Conservation (phyloP, 768 basidiomycete species). For the Lentinus brumalis region DNA sequence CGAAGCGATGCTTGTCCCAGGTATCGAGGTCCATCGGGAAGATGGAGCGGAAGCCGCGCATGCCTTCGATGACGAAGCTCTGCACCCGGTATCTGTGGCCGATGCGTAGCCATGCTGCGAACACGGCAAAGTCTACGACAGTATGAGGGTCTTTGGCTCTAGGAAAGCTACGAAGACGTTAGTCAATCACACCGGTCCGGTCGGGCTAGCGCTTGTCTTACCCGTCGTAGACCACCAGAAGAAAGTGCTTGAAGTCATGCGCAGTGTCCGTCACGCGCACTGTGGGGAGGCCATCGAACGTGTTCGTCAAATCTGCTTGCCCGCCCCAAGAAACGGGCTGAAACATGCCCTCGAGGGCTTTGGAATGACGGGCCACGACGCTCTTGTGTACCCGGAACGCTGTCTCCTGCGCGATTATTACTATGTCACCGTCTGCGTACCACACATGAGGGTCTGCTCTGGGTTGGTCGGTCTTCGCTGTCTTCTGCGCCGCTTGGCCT, state of each 20-base stretch:
- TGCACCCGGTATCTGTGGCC: neutral
- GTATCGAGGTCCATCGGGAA: neutral
- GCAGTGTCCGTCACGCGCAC: neutral
- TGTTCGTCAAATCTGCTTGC: neutral
- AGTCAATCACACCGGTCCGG: neutral
- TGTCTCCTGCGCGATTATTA: constrained; percentile 48
- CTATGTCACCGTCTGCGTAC: constrained; percentile 71
- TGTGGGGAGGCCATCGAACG: neutral
- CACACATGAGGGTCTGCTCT: constrained; percentile 32
- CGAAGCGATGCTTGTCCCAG: neutral
- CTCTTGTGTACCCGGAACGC: constrained; percentile 18
- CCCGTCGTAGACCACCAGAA: neutral
- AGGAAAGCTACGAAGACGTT: too few species aligned
- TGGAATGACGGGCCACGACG: constrained; percentile 12
- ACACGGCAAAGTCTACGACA: neutral
- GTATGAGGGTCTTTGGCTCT: too few species aligned
- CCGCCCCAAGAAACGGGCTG: neutral
- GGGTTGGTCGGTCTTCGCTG: too few species aligned
- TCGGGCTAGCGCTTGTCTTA: neutral
- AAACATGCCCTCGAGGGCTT: constrained; percentile 1
- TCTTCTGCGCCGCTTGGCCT: too few species aligned
- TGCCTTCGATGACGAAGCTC: neutral
- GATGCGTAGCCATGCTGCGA: neutral
- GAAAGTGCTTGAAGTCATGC: neutral
- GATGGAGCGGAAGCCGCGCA: neutral